Percentiles rank a stretch among this genome's conserved stretches.
Conservation (phyloP, 2,329 filamentous ascomycete genomes). For the Cladophialophora chaetospira region DNA sequence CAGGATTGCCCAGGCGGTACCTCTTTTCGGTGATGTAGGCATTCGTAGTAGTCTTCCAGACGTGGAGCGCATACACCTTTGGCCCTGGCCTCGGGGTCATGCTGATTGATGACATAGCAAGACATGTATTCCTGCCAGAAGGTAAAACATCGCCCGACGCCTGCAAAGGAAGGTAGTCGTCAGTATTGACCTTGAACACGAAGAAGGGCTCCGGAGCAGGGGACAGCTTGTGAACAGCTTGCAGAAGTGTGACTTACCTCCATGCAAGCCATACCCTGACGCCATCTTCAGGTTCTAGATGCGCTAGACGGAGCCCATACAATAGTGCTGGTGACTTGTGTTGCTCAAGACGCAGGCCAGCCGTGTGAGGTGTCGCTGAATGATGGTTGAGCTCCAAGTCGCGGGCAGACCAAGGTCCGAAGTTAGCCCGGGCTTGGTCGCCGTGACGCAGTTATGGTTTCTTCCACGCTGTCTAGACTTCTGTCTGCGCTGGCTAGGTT, state of each 20-base stretch:
- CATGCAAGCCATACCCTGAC: constrained; percentile 57
- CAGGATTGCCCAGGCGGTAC: constrained; percentile 65
- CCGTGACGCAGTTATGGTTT: constrained; percentile 6
- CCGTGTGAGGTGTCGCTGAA: background rate
- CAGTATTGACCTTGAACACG: constrained; percentile 12
- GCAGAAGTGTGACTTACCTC: constrained; percentile 45
- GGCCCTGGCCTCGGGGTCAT: constrained; percentile 72
- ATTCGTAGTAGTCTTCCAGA: constrained; percentile 98
- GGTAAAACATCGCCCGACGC: constrained; percentile 84
- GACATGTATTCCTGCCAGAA: constrained; percentile 99
- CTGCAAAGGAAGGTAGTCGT: constrained; percentile 42
- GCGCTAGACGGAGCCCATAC: constrained; percentile 3
- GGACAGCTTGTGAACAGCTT: background rate
- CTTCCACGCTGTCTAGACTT: constrained; percentile 12
- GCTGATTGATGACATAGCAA: constrained; percentile 95
- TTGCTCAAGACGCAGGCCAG: background rate
- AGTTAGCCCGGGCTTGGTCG: background rate
- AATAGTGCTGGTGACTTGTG: constrained; percentile 28
- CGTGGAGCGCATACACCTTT: constrained; percentile 84
- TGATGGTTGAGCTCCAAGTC: constrained; percentile 2
- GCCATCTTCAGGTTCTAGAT: constrained; percentile 45
- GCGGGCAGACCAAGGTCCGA: background rate
- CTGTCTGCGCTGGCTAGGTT: background rate
- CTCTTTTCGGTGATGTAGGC: constrained; percentile 98
- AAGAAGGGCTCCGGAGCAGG: background rate